These are phyloP conservation scores for Leccinum imitatum DNA, from an alignment of 768 basidiomycete species.

Conservation along the genomic window DNA sequence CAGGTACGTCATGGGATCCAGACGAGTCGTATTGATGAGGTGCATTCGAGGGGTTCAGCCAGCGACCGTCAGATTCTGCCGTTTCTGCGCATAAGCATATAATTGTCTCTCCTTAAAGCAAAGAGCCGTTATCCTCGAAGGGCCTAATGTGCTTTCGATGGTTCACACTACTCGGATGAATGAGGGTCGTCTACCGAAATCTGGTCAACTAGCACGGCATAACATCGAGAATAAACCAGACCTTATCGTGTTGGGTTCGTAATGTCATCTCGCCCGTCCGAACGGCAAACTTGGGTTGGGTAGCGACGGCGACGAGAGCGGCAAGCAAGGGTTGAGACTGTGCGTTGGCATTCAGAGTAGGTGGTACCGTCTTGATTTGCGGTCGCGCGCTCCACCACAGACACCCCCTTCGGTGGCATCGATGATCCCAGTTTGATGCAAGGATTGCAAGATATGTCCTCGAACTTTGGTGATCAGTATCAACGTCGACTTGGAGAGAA, in stretches of 20 bases:
- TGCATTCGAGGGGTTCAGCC: constrained; percentile 57
- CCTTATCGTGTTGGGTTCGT: constrained; percentile 84
- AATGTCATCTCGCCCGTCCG: constrained; percentile 64
- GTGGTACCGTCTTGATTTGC: constrained; percentile 49
- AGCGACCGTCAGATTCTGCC: constrained; percentile 62
- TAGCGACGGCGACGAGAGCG: constrained; percentile 80
- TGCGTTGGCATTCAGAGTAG: constrained; percentile 69
- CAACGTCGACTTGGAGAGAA: constrained; percentile 83
- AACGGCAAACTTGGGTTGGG: constrained; percentile 89
- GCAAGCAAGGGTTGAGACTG: constrained; percentile 75
- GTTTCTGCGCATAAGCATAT: constrained; percentile 82
- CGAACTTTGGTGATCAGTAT: constrained; percentile 80
- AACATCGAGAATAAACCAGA: constrained; percentile 31
- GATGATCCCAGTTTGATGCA: constrained; percentile 81
- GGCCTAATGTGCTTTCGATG: constrained; percentile 50
- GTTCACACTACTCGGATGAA: constrained; percentile 89
- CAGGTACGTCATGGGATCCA: constrained; percentile 88
- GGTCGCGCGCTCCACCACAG: constrained; percentile 31
- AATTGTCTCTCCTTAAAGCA: constrained; percentile 58
- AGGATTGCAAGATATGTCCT: constrained; percentile 68
- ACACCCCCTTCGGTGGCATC: constrained; percentile 73
- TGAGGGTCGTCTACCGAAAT: constrained; percentile 57
- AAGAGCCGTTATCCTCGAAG: constrained; percentile 19
- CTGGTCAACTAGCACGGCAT: constrained; percentile 12
- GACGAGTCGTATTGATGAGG: constrained; percentile 76